These are phyloP conservation scores for Niveomyces coronatus DNA, from an alignment of 2,329 filamentous ascomycete species.

Conservation along the genomic window DNA sequence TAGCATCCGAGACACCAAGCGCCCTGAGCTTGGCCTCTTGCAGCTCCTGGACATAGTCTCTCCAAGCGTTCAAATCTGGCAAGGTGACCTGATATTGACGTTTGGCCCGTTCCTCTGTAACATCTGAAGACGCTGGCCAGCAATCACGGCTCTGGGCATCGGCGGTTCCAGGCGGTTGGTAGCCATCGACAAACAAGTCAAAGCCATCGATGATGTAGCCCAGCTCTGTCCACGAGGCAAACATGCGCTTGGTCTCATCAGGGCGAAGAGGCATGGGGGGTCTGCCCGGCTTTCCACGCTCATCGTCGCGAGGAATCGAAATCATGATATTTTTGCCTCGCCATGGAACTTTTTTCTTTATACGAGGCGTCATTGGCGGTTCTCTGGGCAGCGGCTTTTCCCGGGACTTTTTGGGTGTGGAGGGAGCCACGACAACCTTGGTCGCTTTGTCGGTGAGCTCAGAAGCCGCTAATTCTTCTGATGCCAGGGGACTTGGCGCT, in stretches of 20 bases:
- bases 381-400: slow-evolving; percentile 29
- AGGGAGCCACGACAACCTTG: slow-evolving; percentile 18
- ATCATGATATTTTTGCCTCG: slow-evolving; percentile 66
- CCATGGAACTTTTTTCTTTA: slow-evolving; percentile 66
- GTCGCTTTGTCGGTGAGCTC: slow-evolving; percentile 13
- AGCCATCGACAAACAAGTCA: slow-evolving; percentile 44
- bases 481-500: slow-evolving; percentile 17
- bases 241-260: slow-evolving; percentile 49
- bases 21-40: slow-evolving; percentile 88
- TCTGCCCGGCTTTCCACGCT: slow-evolving; percentile 48
- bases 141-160: slow-evolving; percentile 55
- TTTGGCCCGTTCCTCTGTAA: slow-evolving; percentile 43
- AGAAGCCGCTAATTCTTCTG: background rate
- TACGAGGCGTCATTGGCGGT: slow-evolving; percentile 38
- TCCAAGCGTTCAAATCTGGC: slow-evolving; percentile 60
- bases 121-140: slow-evolving; percentile 55
- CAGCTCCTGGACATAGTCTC: slow-evolving; percentile 70
- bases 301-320: slow-evolving; percentile 56
- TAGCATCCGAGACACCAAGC: slow-evolving; percentile 73
- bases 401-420: slow-evolving; percentile 25
- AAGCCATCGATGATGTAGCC: slow-evolving; percentile 63
- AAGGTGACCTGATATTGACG: slow-evolving; percentile 52
- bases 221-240: slow-evolving; percentile 55
- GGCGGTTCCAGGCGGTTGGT: slow-evolving; percentile 26
- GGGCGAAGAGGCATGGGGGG: slow-evolving; percentile 43